phyloP scores from a whole-genome alignment of 257 asterid genomes.

The Ballota nigra region DNA sequence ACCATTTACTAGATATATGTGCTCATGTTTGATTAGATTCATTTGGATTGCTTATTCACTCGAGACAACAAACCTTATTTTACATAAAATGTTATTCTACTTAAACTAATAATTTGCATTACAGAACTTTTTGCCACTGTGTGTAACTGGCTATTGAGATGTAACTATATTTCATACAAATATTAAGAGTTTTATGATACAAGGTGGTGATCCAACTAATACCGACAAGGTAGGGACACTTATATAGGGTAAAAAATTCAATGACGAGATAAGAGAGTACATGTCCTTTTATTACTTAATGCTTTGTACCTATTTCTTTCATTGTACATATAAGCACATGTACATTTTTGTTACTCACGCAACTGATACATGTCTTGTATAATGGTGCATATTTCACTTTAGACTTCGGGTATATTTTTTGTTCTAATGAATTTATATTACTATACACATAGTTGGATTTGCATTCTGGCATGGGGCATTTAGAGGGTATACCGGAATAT shows the following conservation, averaged over 20 bases:
- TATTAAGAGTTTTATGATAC: constrained; percentile 94
- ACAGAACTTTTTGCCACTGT: constrained; percentile 89
- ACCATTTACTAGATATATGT: background rate
- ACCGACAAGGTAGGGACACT: constrained; percentile 95
- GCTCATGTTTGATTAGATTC: background rate
- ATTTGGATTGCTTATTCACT: background rate
- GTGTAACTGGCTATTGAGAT: constrained; percentile 91
- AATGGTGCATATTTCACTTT: too few species aligned
- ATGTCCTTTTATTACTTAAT: constrained; percentile 15
- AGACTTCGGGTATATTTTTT: too few species aligned
- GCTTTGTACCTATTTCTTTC: constrained; percentile 16
- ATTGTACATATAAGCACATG: background rate
- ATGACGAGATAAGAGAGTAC: constrained; percentile 92
- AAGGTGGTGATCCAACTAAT: constrained; percentile 96
- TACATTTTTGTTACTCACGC: constrained; percentile 1
- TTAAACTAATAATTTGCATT: constrained; percentile 21
- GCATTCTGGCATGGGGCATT: too few species aligned
- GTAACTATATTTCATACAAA: constrained; percentile 94
- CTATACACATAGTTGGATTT: too few species aligned
- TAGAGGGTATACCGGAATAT: too few species aligned
- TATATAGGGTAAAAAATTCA: constrained; percentile 93
- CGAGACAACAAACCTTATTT: background rate
- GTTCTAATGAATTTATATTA: too few species aligned
- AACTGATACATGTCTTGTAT: too few species aligned
- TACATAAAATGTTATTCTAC: background rate